Percentiles rank a stretch among this genome's conserved stretches.
Conservation (phyloP, 371 early-diverging fungal genomes). For the Rhizopus delemar region DNA sequence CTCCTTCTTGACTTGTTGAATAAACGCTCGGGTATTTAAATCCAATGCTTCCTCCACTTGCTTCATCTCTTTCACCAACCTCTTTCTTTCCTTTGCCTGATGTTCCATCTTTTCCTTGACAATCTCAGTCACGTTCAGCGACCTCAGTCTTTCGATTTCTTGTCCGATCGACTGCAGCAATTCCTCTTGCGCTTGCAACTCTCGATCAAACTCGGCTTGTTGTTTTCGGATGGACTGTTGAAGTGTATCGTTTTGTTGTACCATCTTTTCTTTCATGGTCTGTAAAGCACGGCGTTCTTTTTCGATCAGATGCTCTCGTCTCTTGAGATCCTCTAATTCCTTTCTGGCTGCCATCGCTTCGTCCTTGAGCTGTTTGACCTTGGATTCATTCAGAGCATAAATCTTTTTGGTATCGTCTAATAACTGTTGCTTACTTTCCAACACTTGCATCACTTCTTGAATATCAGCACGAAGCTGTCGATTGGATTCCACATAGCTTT, state of each 20-base stretch:
- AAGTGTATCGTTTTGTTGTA: slow-evolving; percentile 24
- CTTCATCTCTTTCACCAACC: slow-evolving; percentile 5
- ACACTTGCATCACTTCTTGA: slow-evolving; percentile 39
- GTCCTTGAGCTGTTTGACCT: slow-evolving; percentile 39
- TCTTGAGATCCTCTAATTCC: slow-evolving; percentile 37
- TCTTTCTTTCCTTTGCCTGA: slow-evolving; percentile 22
- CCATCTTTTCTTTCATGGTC: slow-evolving; percentile 23
- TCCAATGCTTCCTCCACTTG: slow-evolving; percentile 16
- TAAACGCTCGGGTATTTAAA: slow-evolving; percentile 12
- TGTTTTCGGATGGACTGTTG: slow-evolving; percentile 24
- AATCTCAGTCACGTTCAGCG: slow-evolving; percentile 13
- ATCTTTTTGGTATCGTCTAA: slow-evolving; percentile 34
- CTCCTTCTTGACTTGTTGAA: slow-evolving; percentile 13
- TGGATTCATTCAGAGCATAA: slow-evolving; percentile 20
- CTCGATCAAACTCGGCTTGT: slow-evolving; percentile 24
- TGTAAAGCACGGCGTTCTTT: slow-evolving; percentile 26
- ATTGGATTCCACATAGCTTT: slow-evolving; percentile 36
- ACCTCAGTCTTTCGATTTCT: slow-evolving; percentile 14
- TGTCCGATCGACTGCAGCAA: slow-evolving; percentile 21
- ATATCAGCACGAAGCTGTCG: slow-evolving; percentile 38
- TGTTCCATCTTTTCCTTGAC: slow-evolving; percentile 18
- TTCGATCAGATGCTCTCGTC: slow-evolving; percentile 27
- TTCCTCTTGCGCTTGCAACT: slow-evolving; percentile 15
- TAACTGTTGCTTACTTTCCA: slow-evolving; percentile 42
- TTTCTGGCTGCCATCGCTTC: slow-evolving; percentile 40